Percentiles rank a stretch among this genome's conserved stretches.
These are phyloP conservation scores for Chrysanthemum makinoi DNA, from an alignment of 129 eudicot species.

Conservation along the genomic window DNA sequence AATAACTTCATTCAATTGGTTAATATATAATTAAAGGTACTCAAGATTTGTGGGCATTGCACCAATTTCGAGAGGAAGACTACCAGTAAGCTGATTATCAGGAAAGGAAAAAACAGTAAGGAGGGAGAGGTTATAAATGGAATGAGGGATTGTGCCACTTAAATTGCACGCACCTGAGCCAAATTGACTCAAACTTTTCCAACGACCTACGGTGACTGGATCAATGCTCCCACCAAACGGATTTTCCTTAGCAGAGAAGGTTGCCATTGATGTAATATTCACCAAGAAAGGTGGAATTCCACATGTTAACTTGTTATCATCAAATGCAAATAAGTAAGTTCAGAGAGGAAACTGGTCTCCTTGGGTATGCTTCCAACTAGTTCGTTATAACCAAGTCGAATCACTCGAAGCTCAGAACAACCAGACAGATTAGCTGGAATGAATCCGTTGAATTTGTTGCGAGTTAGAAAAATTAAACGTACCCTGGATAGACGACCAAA, in stretches of 20 bases:
- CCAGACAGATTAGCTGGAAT: slow-evolving; percentile 4
- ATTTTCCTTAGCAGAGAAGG: neutral
- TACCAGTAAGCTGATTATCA: slow-evolving; percentile 9
- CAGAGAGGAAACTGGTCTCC: too few species aligned
- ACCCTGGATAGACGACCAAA: slow-evolving; percentile 13
- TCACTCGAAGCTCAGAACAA: neutral
- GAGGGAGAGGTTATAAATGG: slow-evolving; percentile 12
- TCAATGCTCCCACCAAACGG: slow-evolving; percentile 15
- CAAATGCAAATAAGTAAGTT: too few species aligned
- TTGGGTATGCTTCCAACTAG: slow-evolving; percentile 11
- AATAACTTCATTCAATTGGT: neutral
- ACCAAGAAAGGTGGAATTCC: slow-evolving; percentile 15
- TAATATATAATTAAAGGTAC: neutral
- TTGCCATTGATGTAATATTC: slow-evolving; percentile 6
- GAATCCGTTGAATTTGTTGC: neutral
- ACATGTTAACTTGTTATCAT: neutral
- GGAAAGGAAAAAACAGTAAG: neutral
- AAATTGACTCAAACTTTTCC: neutral
- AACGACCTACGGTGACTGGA: neutral
- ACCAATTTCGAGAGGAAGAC: slow-evolving; percentile 5
- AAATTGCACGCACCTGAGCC: neutral
- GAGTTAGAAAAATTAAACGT: neutral
- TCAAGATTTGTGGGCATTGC: neutral
- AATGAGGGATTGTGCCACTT: slow-evolving; percentile 10
- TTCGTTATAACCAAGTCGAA: neutral